Conservation (phyloP, 1,284 basidiomycete species). For the Sporisorium sorghi region DNA sequence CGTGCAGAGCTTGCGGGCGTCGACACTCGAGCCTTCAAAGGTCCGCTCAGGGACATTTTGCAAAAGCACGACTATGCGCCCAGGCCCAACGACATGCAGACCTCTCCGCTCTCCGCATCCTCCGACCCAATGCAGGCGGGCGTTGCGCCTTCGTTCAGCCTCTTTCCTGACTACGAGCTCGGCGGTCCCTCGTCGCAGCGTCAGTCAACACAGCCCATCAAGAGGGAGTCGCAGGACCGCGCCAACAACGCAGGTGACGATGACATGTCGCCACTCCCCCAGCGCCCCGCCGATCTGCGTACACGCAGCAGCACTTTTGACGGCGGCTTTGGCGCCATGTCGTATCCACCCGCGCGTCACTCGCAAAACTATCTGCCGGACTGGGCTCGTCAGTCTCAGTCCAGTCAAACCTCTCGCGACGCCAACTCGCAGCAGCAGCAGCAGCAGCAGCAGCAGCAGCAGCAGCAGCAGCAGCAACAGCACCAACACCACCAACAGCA, state of each 20-base stretch:
- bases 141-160: slow-evolving; percentile 40
- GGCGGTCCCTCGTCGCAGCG: slow-evolving; percentile 21
- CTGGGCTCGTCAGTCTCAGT: slow-evolving; percentile 49
- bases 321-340: slow-evolving; percentile 32
- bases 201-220: slow-evolving; percentile 14
- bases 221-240: slow-evolving; percentile 7
- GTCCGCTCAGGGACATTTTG: slow-evolving; percentile 54
- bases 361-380: slow-evolving; percentile 46
- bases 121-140: slow-evolving; percentile 48
- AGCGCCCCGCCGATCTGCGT: slow-evolving; percentile 34
- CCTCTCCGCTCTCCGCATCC: slow-evolving; percentile 35
- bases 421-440: slow-evolving; percentile 21
- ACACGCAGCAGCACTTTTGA: slow-evolving; percentile 53
- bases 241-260: slow-evolving; percentile 3
- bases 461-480: background rate
- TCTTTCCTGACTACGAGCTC: slow-evolving; percentile 44
- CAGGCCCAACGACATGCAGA: slow-evolving; percentile 36
- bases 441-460: slow-evolving; percentile 10
- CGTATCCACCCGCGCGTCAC: slow-evolving; percentile 40
- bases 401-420: slow-evolving; percentile 23
- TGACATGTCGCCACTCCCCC: slow-evolving; percentile 20
- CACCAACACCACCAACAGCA: slow-evolving; percentile 8
- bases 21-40: slow-evolving; percentile 57
- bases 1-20: slow-evolving; percentile 55
- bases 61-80: slow-evolving; percentile 48